phyloP scores from a whole-genome alignment of 2,329 filamentous ascomycete species.

The Curvularia verruculosa region DNA sequence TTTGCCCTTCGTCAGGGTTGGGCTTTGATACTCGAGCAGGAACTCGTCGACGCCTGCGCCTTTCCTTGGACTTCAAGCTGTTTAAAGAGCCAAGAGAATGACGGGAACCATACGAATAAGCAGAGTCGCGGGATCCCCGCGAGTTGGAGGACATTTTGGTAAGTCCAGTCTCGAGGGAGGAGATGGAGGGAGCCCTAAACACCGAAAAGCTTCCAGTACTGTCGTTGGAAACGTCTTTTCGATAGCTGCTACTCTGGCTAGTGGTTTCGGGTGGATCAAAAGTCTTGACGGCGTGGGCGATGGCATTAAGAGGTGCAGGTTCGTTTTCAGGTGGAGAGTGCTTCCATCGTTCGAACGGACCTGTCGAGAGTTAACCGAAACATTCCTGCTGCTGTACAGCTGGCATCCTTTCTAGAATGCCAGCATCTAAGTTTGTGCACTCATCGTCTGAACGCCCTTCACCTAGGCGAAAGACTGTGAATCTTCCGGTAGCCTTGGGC shows the following conservation, averaged over 20 bases:
- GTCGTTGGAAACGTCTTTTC: conserved; percentile 59
- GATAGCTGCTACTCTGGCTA: conserved; percentile 48
- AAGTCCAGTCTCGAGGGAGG: conserved; percentile 59
- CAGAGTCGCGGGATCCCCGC: conserved; percentile 61
- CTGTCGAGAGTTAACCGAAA: conserved; percentile 56
- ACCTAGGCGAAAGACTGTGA: conserved; percentile 30
- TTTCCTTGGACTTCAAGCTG: conserved; percentile 59
- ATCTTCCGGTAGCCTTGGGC: conserved; percentile 24
- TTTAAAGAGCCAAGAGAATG: conserved; percentile 64
- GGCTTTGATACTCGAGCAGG: conserved; percentile 47
- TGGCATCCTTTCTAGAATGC: conserved; percentile 13
- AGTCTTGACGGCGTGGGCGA: conserved; percentile 63
- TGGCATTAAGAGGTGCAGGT: conserved; percentile 68
- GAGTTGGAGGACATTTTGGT: conserved; percentile 60
- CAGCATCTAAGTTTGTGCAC: conserved; percentile 3
- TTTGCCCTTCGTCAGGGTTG: conserved; percentile 27
- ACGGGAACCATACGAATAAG: conserved; percentile 62
- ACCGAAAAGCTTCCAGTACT: conserved; percentile 57
- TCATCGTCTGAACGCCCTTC: conserved; percentile 5
- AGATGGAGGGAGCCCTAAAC: conserved; percentile 59
- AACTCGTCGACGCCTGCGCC: conserved; percentile 62
- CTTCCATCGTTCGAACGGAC: conserved; percentile 72
- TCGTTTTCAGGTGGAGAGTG: conserved; percentile 72
- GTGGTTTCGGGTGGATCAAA: conserved; percentile 40
- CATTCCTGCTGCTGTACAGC: conserved; percentile 28